phyloP scores from a whole-genome alignment of 106 monocot species.

The Dendrobium officinale region DNA sequence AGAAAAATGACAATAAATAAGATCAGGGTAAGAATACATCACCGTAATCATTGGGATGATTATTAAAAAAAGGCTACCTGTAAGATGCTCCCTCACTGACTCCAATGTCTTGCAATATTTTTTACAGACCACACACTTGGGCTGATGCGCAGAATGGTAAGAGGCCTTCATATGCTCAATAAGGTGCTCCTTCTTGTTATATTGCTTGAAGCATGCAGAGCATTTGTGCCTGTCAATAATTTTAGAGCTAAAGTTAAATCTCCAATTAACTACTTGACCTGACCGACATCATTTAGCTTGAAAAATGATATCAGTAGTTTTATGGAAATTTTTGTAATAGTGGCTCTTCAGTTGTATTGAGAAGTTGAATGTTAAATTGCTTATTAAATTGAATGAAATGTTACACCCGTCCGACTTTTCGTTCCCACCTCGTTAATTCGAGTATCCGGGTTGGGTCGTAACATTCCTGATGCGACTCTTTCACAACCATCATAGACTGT shows the following conservation, averaged over 20 bases:
- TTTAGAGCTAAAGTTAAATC: constrained; percentile 7
- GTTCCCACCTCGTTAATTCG: too few relatives aligned
- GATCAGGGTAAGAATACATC: not conserved
- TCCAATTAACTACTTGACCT: not conserved
- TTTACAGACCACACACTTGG: constrained; percentile 21
- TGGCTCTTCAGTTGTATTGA: too few relatives aligned
- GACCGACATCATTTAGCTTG: too few relatives aligned
- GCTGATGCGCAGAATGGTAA: constrained; percentile 22
- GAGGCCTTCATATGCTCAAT: constrained; percentile 26
- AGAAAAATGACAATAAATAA: not conserved
- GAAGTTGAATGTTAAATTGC: too few relatives aligned
- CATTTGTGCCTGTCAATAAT: constrained; percentile 21
- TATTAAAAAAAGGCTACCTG: constrained; percentile 9
- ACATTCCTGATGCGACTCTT: too few relatives aligned
- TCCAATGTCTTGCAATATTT: constrained; percentile 30
- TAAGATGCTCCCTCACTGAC: constrained; percentile 24
- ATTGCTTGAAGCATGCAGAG: constrained; percentile 32
- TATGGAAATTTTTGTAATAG: too few relatives aligned
- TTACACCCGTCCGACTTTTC: too few relatives aligned
- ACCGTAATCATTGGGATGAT: not conserved
- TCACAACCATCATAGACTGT: too few relatives aligned
- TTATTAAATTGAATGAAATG: too few relatives aligned
- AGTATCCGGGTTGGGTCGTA: too few relatives aligned
- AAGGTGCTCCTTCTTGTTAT: constrained; percentile 24
- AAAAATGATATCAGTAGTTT: too few relatives aligned